These are phyloP conservation scores for Neurospora sp. DNA, from an alignment of 495 filamentous ascomycete genomes.

Conservation along the genomic window DNA sequence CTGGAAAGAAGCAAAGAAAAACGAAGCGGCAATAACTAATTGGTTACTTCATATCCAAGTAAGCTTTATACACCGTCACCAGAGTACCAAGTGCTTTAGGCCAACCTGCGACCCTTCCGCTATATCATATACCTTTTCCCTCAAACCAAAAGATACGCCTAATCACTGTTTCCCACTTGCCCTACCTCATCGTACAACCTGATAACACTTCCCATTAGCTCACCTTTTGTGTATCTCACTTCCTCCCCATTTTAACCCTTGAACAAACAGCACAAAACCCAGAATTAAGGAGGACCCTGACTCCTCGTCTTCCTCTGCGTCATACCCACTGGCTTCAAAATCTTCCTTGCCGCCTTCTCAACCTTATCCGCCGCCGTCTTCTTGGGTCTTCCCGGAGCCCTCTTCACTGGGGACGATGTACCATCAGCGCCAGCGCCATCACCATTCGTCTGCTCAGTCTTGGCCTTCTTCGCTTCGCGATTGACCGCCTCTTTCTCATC, in stretches of 20 bases:
- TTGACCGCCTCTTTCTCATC: slow-evolving; percentile 8
- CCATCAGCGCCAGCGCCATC: not conserved
- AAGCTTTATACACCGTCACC: not conserved
- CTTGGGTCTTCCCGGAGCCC: not conserved
- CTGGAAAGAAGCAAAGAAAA: not conserved
- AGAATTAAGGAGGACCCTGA: slow-evolving; percentile 28
- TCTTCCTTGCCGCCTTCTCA: not conserved
- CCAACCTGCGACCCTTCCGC: not conserved
- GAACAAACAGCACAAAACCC: not conserved
- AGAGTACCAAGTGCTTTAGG: not conserved
- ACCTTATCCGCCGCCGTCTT: not conserved
- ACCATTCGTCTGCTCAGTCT: slow-evolving; percentile 18
- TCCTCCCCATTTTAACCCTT: not conserved
- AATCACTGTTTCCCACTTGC: not conserved
- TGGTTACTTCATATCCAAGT: not conserved
- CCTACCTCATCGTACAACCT: not conserved
- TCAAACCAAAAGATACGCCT: not conserved
- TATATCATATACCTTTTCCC: not conserved
- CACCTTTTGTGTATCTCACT: not conserved
- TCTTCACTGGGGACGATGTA: not conserved
- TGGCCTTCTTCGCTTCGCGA: slow-evolving; percentile 25
- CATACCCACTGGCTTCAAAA: slow-evolving; percentile 19
- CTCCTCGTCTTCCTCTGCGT: slow-evolving; percentile 35
- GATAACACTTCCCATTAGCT: no score
- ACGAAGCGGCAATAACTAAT: not conserved